Conservation (phyloP, 1,284 basidiomycete genomes). For the Fomitiporia mediterranea region DNA sequence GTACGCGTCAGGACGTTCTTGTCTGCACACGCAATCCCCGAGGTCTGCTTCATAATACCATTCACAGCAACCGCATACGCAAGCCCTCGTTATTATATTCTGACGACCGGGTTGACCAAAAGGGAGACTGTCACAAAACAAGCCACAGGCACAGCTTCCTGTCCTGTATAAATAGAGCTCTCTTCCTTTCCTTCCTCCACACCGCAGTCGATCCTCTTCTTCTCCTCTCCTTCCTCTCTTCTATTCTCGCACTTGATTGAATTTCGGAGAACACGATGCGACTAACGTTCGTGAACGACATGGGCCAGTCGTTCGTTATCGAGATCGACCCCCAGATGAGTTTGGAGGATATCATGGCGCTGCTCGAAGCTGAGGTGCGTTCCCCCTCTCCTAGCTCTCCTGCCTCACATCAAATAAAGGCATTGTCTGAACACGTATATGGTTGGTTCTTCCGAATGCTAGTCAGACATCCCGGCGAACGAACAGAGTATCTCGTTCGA, state of each 20-base stretch:
- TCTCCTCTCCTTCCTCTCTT: neutral
- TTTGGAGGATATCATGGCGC: constrained; percentile 82
- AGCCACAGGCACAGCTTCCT: neutral
- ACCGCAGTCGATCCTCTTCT: neutral
- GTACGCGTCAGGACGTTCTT: too few species aligned
- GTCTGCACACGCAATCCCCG: too few species aligned
- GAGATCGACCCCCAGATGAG: constrained; percentile 88
- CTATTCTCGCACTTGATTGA: too few species aligned
- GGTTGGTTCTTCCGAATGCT: too few species aligned
- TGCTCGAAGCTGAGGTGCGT: constrained; percentile 85
- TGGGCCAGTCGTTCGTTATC: constrained; percentile 70
- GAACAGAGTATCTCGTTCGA: constrained; percentile 72
- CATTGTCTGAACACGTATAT: neutral
- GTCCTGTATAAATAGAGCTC: neutral
- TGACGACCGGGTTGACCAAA: neutral
- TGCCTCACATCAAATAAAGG: neutral
- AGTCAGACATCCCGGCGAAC: constrained; percentile 64
- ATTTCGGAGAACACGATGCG: constrained; percentile 66
- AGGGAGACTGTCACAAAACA: neutral
- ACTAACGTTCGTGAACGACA: constrained; percentile 75
- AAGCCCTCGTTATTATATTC: neutral
- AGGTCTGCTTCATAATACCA: neutral
- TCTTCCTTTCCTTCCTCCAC: too few species aligned
- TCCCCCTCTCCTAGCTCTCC: constrained; percentile 12
- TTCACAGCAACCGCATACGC: neutral